Conservation (phyloP, 1,139 yeast genomes). For the Kazachstania sp. region DNA sequence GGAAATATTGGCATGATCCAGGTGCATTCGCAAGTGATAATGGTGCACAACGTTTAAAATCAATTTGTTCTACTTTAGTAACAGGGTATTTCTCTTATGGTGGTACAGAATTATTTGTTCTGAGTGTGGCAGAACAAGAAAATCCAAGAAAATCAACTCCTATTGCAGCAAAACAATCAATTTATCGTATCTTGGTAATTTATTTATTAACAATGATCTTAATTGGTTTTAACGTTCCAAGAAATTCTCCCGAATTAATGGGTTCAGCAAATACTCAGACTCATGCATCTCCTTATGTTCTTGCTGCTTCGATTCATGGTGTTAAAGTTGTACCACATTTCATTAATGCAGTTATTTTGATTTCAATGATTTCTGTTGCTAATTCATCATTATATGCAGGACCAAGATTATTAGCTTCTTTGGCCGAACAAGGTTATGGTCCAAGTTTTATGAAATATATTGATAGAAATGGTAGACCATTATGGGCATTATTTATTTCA, state of each 20-base stretch:
- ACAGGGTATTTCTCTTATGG: conserved; percentile 77
- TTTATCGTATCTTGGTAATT: conserved; percentile 57
- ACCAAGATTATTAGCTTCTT: conserved; percentile 69
- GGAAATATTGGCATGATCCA: conserved; percentile 40
- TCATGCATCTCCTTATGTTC: conserved; percentile 59
- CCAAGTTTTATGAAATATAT: conserved; percentile 47
- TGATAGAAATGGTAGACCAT: conserved; percentile 54
- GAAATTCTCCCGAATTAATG: conserved; percentile 39
- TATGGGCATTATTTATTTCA: conserved; percentile 49
- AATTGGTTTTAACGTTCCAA: conserved; percentile 59
- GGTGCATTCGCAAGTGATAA: conserved; percentile 11
- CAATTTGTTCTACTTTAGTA: conserved; percentile 69
- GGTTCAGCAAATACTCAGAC: conserved; percentile 35
- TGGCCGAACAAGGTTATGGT: conserved; percentile 70
- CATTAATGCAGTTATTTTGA: conserved; percentile 61
- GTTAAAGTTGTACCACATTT: conserved; percentile 58
- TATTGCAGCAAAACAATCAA: conserved; percentile 58
- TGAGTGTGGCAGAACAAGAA: conserved; percentile 76
- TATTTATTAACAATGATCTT: conserved; percentile 51
- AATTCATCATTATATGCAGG: conserved; percentile 72
- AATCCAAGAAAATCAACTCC: conserved; percentile 66
- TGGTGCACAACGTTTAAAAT: conserved; percentile 41
- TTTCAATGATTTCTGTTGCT: conserved; percentile 59
- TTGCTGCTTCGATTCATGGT: conserved; percentile 62
- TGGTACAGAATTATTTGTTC: conserved; percentile 69